Conservation (phyloP, 257 asterid genomes). For the Scutellaria minor region DNA sequence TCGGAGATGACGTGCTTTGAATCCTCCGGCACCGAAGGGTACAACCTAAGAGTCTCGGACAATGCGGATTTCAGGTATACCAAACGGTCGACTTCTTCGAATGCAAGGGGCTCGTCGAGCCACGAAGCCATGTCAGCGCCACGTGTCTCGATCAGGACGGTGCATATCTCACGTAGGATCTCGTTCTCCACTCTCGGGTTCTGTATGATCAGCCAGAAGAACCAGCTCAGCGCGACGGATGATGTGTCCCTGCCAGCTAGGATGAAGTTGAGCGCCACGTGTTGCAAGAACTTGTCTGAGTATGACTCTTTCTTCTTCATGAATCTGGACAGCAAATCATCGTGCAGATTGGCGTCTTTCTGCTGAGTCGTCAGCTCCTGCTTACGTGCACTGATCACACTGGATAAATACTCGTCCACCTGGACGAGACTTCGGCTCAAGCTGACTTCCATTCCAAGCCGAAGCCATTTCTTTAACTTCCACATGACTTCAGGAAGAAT, state of each 20-base stretch:
- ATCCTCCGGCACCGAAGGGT: conserved; percentile 95
- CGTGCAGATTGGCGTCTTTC: conserved; percentile 62
- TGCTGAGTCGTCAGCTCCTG: conserved; percentile 64
- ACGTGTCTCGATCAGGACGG: conserved; percentile 69
- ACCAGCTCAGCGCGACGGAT: conserved; percentile 91
- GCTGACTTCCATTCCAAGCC: conserved; percentile 87
- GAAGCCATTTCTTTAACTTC: conserved; percentile 86
- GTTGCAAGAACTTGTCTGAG: conserved; percentile 68
- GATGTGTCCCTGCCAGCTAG: conserved; percentile 98
- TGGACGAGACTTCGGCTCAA: conserved; percentile 75
- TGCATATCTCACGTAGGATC: conserved; percentile 62
- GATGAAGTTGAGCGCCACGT: conserved; percentile 93
- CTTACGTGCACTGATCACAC: conserved; percentile 67
- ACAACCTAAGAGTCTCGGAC: conserved; percentile 78
- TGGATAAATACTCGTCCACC: conserved; percentile 69
- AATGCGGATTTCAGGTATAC: conserved; percentile 76
- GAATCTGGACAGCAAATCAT: conserved; percentile 81
- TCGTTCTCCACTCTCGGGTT: conserved; percentile 65
- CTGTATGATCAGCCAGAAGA: conserved; percentile 80
- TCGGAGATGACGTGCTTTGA: conserved; percentile 84
- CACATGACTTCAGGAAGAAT: conserved; percentile 80
- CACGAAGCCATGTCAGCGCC: conserved; percentile 55
- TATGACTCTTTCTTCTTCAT: conserved; percentile 87
- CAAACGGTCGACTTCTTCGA: conserved; percentile 79
- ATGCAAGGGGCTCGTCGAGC: conserved; percentile 61